phyloP scores from a whole-genome alignment of 129 eudicot genomes.

The Flaveria trinervia region DNA sequence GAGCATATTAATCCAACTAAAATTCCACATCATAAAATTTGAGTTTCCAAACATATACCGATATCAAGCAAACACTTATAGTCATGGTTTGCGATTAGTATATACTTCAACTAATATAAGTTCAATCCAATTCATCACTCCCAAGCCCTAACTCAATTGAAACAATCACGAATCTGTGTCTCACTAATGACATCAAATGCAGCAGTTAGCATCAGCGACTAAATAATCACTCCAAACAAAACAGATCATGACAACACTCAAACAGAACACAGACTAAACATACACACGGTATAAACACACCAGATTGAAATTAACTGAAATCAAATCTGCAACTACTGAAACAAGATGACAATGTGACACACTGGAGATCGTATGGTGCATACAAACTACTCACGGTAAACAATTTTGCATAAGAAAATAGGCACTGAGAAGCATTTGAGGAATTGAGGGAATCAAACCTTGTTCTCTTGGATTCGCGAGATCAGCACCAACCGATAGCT shows the following conservation, averaged over 20 bases:
- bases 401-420: constrained; percentile 13
- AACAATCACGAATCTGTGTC: constrained; percentile 6
- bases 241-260: background rate
- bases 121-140: background rate
- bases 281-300: constrained; percentile 6
- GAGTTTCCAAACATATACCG: background rate
- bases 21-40: background rate
- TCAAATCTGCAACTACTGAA: constrained; percentile 8
- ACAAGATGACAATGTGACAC: constrained; percentile 17
- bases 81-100: constrained; percentile 2
- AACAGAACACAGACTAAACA: background rate
- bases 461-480: constrained; percentile 17
- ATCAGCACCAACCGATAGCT: constrained; percentile 4
- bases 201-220: constrained; percentile 5
- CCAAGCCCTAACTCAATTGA: constrained; percentile 11
- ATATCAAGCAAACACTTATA: constrained; percentile 1
- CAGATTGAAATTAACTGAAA: constrained; percentile 12
- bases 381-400: background rate
- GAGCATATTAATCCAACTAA: constrained; percentile 17
- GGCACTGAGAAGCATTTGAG: background rate
- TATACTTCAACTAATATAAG: background rate
- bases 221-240: background rate
- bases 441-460: constrained; percentile 25
- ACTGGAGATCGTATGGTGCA: constrained; percentile 1
- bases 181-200: background rate